Conservation (phyloP, 495 filamentous ascomycete species). For the Aspergillus egyptiacus region DNA sequence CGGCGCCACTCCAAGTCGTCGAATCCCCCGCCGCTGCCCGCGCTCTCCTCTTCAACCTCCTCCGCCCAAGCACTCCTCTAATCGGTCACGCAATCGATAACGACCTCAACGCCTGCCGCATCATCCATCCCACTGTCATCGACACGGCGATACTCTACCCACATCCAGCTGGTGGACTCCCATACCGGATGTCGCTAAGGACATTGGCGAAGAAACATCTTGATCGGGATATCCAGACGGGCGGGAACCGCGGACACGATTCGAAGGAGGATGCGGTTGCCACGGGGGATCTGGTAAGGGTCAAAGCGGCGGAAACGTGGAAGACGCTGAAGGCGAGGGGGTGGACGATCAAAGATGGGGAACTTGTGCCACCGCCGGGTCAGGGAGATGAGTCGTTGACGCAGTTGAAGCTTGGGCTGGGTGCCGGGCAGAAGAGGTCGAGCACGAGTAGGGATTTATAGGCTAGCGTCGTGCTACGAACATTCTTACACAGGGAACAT, state of each 20-base stretch:
- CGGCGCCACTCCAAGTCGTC: conserved; percentile 57
- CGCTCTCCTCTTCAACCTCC: conserved; percentile 59
- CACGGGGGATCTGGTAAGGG: conserved; percentile 76
- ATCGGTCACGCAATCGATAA: conserved; percentile 95
- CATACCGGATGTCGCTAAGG: conserved; percentile 69
- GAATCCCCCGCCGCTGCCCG: conserved; percentile 66
- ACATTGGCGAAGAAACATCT: conserved; percentile 58
- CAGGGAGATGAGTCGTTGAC: background rate
- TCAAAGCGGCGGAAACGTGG: conserved; percentile 61
- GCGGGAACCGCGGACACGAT: conserved; percentile 69
- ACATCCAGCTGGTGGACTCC: conserved; percentile 60
- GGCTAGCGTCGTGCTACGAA: too few relatives aligned
- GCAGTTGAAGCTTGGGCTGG: conserved; percentile 14
- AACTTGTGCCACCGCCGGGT: conserved; percentile 43
- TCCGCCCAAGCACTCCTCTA: conserved; percentile 69
- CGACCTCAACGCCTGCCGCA: conserved; percentile 74
- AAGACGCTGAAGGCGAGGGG: conserved; percentile 53
- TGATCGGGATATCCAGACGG: conserved; percentile 70
- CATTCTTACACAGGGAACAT: too few relatives aligned
- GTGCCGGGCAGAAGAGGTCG: conserved; percentile 25
- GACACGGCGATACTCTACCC: conserved; percentile 86
- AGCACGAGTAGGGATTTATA: too few relatives aligned
- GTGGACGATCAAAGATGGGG: conserved; percentile 53
- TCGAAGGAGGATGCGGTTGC: conserved; percentile 82
- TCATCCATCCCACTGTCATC: conserved; percentile 78